These are phyloP conservation scores for Cyberlindnera suaveolens DNA, from an alignment of 805 yeast genomes.

Conservation along the genomic window DNA sequence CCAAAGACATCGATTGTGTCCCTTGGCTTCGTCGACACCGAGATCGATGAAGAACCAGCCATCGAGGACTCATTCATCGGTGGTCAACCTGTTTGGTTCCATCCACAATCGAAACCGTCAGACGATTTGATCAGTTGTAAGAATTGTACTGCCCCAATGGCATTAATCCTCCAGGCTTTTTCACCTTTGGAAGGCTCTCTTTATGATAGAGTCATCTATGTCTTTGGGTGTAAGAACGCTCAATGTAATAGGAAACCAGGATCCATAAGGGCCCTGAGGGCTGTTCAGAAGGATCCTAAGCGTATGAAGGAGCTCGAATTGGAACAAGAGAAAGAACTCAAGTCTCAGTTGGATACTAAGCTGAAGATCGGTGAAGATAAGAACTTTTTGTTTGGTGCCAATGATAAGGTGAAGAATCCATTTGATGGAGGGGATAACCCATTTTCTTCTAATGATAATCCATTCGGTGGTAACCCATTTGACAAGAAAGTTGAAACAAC, in stretches of 20 bases:
- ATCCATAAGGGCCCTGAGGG: conserved; percentile 70
- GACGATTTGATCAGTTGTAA: conserved; percentile 52
- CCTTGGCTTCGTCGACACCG: conserved; percentile 62
- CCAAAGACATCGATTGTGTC: conserved; percentile 35
- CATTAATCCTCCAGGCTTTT: conserved; percentile 69
- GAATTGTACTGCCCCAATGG: conserved; percentile 56
- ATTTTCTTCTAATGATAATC: conserved; percentile 5
- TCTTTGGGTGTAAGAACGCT: conserved; percentile 65
- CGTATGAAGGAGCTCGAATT: conserved; percentile 34
- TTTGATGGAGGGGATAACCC: conserved; percentile 25
- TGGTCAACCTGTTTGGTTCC: conserved; percentile 69
- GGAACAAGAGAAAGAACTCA: conserved; percentile 35
- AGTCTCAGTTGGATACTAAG: conserved; percentile 37
- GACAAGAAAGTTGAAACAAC: neutral
- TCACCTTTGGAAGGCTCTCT: conserved; percentile 68
- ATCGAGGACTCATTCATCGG: conserved; percentile 77
- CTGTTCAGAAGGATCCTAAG: conserved; percentile 55
- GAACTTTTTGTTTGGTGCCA: conserved; percentile 27
- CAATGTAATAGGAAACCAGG: conserved; percentile 67
- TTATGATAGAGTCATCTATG: conserved; percentile 77
- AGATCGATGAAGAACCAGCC: conserved; percentile 42
- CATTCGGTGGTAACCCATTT: conserved; percentile 4
- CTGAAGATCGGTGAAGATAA: conserved; percentile 36
- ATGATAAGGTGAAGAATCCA: conserved; percentile 34
- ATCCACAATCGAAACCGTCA: conserved; percentile 51